Evolutionary conservation across 257 asterid genomes (phyloP).

Genomic region (Dorcoceras hygrometricum): DNA sequence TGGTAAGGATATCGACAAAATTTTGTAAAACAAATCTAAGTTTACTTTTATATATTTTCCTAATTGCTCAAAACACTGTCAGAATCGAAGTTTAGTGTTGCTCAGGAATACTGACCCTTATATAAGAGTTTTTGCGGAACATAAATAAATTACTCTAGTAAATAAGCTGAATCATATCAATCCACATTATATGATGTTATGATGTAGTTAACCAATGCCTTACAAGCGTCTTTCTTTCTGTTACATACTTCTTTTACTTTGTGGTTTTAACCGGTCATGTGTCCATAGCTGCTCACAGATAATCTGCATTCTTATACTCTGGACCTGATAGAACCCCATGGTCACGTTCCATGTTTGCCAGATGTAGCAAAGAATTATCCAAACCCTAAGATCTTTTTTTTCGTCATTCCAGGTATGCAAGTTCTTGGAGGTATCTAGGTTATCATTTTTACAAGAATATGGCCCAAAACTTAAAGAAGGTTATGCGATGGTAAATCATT

Average conservation of each 20-base stretch:
- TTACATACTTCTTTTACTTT: background rate
- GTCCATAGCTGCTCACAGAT: conserved; percentile 15
- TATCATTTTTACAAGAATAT: conserved; percentile 80
- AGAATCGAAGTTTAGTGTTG: background rate
- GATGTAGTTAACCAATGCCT: conserved; percentile 3
- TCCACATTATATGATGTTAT: background rate
- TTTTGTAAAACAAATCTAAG: background rate
- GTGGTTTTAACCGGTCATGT: conserved; percentile 7
- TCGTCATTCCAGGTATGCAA: conserved; percentile 65
- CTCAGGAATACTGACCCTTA: background rate
- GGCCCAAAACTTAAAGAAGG: conserved; percentile 96
- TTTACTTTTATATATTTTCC: background rate
- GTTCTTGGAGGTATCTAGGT: conserved; percentile 91
- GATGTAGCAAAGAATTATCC: conserved; percentile 16
- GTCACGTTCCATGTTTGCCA: conserved; percentile 17
- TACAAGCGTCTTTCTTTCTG: background rate
- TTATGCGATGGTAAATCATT: conserved; percentile 76
- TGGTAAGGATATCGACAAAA: background rate
- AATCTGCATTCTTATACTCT: conserved; percentile 4
- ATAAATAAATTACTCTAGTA: background rate
- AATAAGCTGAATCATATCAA: background rate
- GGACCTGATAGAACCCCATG: conserved; percentile 2
- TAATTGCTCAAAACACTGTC: too few relatives aligned
- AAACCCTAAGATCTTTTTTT: background rate
- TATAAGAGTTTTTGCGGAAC: background rate